Evolutionary conservation across 192 early-diverging fungal genomes (phyloP).

Genomic region (Umbelopsis sp.): DNA sequence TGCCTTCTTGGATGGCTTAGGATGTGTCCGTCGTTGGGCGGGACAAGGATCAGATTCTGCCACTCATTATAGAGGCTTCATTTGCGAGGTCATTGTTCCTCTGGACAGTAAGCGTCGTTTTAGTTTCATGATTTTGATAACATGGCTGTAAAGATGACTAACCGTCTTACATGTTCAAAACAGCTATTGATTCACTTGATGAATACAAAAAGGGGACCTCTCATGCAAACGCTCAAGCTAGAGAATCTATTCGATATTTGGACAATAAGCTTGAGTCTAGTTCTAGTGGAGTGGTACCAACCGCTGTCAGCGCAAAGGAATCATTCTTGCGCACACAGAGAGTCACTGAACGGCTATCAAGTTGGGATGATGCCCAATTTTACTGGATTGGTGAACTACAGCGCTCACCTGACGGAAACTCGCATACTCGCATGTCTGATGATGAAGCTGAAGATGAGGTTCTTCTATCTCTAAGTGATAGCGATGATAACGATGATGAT

Average conservation of each 20-base stretch:
- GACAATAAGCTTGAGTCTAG: slow-evolving; percentile 32
- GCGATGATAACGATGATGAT: slow-evolving; percentile 11
- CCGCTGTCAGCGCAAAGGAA: background rate
- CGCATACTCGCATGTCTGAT: background rate
- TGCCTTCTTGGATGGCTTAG: slow-evolving; percentile 47
- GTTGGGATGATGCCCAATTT: slow-evolving; percentile 46
- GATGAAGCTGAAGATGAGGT: slow-evolving; percentile 16
- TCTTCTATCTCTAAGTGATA: background rate
- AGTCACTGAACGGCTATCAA: slow-evolving; percentile 44
- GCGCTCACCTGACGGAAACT: background rate
- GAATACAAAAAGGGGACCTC: slow-evolving; percentile 53
- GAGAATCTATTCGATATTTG: slow-evolving; percentile 60
- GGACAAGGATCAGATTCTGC: slow-evolving; percentile 33
- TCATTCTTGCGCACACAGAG: slow-evolving; percentile 51
- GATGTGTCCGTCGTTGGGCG: slow-evolving; percentile 48
- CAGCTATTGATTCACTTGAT: slow-evolving; percentile 56
- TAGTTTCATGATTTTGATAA: background rate
- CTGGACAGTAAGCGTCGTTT: slow-evolving; percentile 41
- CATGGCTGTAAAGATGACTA: too few relatives aligned
- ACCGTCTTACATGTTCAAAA: background rate
- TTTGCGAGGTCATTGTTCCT: slow-evolving; percentile 53
- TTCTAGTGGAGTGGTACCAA: background rate
- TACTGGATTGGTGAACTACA: slow-evolving; percentile 43
- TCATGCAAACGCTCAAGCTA: slow-evolving; percentile 46
- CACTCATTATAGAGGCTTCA: slow-evolving; percentile 14